Percentiles rank a stretch among this genome's conserved stretches.
These are phyloP conservation scores for Marvania coccoides DNA, from an alignment of 139 green algal genomes.

Conservation along the genomic window DNA sequence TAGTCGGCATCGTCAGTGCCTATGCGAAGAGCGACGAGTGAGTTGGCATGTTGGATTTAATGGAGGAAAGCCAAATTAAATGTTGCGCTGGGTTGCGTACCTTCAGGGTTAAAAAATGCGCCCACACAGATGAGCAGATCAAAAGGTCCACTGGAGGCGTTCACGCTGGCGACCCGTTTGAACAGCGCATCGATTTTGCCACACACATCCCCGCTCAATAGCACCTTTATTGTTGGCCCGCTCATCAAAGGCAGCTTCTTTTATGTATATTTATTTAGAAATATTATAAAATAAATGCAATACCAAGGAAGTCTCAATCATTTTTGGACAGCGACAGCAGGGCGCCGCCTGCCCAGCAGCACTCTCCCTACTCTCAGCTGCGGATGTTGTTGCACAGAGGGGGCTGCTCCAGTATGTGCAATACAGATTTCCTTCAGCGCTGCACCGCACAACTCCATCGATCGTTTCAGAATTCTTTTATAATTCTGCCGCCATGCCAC, in stretches of 20 bases:
- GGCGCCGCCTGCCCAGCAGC: background rate
- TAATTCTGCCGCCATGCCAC: slow-evolving; percentile 6
- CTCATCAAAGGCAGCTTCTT: background rate
- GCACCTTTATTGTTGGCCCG: slow-evolving; percentile 26
- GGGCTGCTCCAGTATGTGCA: background rate
- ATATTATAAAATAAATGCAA: background rate
- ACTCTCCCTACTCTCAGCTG: background rate
- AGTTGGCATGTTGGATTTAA: background rate
- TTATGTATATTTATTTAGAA: too few relatives aligned
- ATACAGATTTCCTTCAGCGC: background rate
- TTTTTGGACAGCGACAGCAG: too few relatives aligned
- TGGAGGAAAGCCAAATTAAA: background rate
- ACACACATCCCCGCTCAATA: slow-evolving; percentile 43
- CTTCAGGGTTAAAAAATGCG: slow-evolving; percentile 40
- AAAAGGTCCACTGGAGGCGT: slow-evolving; percentile 53
- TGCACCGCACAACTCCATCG: background rate
- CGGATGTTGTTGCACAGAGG: background rate
- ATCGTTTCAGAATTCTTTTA: background rate
- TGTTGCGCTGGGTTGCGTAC: slow-evolving; percentile 4
- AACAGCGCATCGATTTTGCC: slow-evolving; percentile 45
- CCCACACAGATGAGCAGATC: slow-evolving; percentile 55
- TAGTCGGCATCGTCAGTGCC: slow-evolving; percentile 27
- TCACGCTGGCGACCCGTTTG: slow-evolving; percentile 46
- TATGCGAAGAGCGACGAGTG: background rate
- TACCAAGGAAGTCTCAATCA: too few relatives aligned